These are phyloP conservation scores for Mycena rebaudengoi DNA, from an alignment of 768 basidiomycete species.

Conservation along the genomic window DNA sequence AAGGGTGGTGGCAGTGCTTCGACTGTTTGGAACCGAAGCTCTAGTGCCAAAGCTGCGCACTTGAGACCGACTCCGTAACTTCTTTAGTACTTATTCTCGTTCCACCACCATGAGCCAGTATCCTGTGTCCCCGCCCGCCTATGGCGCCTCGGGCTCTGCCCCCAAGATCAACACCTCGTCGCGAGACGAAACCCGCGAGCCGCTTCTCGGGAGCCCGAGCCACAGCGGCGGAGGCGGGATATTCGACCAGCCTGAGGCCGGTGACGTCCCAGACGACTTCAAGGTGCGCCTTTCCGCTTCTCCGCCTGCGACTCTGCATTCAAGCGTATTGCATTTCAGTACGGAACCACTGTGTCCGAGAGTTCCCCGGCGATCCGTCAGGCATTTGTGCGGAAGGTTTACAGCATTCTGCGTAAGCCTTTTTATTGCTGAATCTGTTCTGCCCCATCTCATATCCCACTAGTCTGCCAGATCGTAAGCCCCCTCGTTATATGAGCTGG, in stretches of 20 bases:
- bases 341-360: conserved; percentile 83
- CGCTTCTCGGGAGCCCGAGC: conserved; percentile 64
- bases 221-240: conserved; percentile 58
- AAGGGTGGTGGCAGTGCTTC: too few relatives aligned
- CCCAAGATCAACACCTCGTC: conserved; percentile 42
- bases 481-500: not conserved
- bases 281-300: conserved; percentile 59
- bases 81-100: too few relatives aligned
- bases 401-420: conserved; percentile 84
- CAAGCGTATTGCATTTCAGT: conserved; percentile 50
- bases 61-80: too few relatives aligned
- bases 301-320: too few relatives aligned
- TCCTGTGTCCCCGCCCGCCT: conserved; percentile 69
- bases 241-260: conserved; percentile 77
- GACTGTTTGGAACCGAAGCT: too few relatives aligned
- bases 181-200: conserved; percentile 55
- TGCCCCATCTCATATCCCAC: conserved; percentile 13
- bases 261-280: conserved; percentile 92
- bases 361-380: conserved; percentile 80
- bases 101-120: conserved; percentile 66
- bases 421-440: not conserved
- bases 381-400: conserved; percentile 92
- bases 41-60: too few relatives aligned
- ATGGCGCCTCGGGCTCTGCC: conserved; percentile 52
- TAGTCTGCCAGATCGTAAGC: conserved; percentile 80